A percentile compares a stretch with the other conserved stretches of the same genome.
Evolutionary conservation across 164 flowering plant species (phyloP).

Genomic region (Echeveria elegans): DNA sequence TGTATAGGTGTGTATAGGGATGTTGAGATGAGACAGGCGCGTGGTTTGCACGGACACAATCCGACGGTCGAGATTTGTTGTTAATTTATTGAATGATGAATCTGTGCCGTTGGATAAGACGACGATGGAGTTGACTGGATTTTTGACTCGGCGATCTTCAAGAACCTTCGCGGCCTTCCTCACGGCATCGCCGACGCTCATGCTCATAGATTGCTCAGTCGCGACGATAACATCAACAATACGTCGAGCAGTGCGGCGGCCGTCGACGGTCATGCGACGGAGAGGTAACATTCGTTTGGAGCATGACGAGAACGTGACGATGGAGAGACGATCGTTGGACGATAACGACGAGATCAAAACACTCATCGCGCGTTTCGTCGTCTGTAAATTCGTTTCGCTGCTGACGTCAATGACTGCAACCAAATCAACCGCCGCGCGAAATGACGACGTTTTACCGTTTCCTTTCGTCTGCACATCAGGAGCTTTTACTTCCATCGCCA

Average conservation of each 20-base stretch:
- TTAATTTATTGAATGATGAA: background rate
- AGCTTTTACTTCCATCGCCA: slow-evolving; percentile 58
- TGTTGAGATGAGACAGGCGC: slow-evolving; percentile 27
- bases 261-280: slow-evolving; percentile 26
- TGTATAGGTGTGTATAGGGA: slow-evolving; percentile 32
- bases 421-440: slow-evolving; percentile 70
- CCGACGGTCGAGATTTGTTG: slow-evolving; percentile 11
- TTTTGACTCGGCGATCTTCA: slow-evolving; percentile 35
- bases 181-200: slow-evolving; percentile 29
- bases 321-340: slow-evolving; percentile 65
- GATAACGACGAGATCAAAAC: slow-evolving; percentile 53
- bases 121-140: slow-evolving; percentile 25
- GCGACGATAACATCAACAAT: slow-evolving; percentile 22
- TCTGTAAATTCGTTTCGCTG: slow-evolving; percentile 35
- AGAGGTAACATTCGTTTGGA: slow-evolving; percentile 27
- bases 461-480: slow-evolving; percentile 20
- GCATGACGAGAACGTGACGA: slow-evolving; percentile 26
- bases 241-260: slow-evolving; percentile 28
- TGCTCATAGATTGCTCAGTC: slow-evolving; percentile 16
- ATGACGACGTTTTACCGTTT: slow-evolving; percentile 12
- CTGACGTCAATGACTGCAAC: slow-evolving; percentile 70
- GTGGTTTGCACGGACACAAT: slow-evolving; percentile 12
- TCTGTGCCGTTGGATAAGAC: slow-evolving; percentile 23
- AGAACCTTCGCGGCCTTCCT: slow-evolving; percentile 38
- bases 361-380: slow-evolving; percentile 61